phyloP scores from a whole-genome alignment of 2,329 filamentous ascomycete species.

The Aulographum hederae region DNA sequence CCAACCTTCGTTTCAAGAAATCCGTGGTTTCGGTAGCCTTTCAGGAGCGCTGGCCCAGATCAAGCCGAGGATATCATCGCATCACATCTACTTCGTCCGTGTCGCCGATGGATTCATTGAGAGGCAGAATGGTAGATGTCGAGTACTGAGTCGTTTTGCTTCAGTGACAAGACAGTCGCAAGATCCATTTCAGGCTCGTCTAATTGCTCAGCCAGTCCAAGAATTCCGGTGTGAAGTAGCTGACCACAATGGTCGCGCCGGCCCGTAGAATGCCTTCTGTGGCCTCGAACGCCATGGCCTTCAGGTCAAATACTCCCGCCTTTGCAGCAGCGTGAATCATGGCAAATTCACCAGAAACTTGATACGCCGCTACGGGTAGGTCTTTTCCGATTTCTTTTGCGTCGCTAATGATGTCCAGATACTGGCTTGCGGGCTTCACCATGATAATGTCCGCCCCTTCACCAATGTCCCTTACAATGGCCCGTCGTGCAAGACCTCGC shows the following conservation, averaged over 20 bases:
- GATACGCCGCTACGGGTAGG: conserved; percentile 85
- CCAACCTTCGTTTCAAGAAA: too few relatives aligned
- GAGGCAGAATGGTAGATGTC: too few relatives aligned
- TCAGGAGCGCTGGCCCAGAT: too few relatives aligned
- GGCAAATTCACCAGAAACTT: conserved; percentile 90
- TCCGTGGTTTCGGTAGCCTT: too few relatives aligned
- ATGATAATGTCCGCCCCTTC: conserved; percentile 97
- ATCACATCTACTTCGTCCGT: too few relatives aligned
- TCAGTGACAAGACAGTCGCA: too few relatives aligned
- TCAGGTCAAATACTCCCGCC: conserved; percentile 89
- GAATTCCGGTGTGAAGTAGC: conserved; percentile 79
- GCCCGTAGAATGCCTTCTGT: conserved; percentile 86
- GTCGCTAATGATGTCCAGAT: conserved; percentile 93
- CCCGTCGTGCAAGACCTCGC: conserved; percentile 75
- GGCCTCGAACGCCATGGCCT: conserved; percentile 85
- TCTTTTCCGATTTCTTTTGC: conserved; percentile 88
- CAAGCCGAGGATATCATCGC: too few relatives aligned
- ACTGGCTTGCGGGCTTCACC: conserved; percentile 94
- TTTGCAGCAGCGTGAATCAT: conserved; percentile 96
- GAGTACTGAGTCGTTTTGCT: too few relatives aligned
- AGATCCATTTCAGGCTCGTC: too few relatives aligned
- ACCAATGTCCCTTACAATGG: conserved; percentile 73
- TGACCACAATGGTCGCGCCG: conserved; percentile 82
- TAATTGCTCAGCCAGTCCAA: conserved; percentile 37
- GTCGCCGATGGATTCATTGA: too few relatives aligned